These are phyloP conservation scores for Elasticomyces elasticus DNA, from an alignment of 495 filamentous ascomycete genomes.

Conservation along the genomic window DNA sequence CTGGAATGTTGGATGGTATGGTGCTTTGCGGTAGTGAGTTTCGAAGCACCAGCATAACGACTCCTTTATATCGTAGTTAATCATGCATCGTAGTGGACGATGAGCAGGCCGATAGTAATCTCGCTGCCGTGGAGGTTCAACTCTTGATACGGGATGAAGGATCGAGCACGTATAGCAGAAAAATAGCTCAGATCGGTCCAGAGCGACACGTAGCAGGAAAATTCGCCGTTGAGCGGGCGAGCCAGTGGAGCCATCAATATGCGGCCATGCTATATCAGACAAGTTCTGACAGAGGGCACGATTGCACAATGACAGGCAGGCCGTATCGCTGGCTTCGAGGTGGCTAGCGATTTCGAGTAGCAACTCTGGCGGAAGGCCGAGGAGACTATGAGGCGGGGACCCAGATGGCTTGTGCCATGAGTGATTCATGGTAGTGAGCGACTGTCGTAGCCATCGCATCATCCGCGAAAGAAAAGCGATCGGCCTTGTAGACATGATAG, in stretches of 20 bases:
- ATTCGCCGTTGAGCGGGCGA: not conserved
- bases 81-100: not conserved
- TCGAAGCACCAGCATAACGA: not conserved
- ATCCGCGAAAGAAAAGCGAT: no score
- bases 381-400: no score
- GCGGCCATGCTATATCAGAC: no score
- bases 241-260: not conserved
- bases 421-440: no score
- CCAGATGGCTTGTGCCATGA: no score
- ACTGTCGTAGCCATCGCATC: no score
- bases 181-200: not conserved
- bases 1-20: not conserved
- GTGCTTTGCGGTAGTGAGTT: not conserved
- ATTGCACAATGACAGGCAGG: not conserved
- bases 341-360: not conserved
- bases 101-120: not conserved
- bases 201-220: not conserved
- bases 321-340: not conserved
- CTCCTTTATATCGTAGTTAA: not conserved
- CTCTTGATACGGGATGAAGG: not conserved
- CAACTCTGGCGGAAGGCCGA: not conserved
- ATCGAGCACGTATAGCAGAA: not conserved
- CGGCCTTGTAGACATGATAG: no score
- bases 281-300: not conserved
- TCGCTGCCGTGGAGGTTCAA: not conserved